These are phyloP conservation scores for Glaciozyma antarctica DNA, from an alignment of 768 basidiomycete species.

Conservation along the genomic window DNA sequence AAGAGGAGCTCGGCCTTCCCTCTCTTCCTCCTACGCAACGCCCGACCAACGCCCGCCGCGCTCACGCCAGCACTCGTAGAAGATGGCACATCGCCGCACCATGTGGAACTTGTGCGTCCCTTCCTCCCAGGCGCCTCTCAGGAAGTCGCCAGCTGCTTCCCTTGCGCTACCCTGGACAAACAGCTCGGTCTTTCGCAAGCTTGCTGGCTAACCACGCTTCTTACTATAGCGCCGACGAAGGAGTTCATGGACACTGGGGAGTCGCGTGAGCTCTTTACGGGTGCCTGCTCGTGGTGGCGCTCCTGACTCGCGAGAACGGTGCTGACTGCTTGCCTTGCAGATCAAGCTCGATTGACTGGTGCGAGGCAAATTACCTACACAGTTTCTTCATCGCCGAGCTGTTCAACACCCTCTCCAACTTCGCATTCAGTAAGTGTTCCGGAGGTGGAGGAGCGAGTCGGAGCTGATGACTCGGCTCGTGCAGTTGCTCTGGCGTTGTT, in stretches of 20 bases:
- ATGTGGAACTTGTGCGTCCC: background rate
- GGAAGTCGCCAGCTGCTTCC: background rate
- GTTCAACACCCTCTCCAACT: background rate
- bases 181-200: background rate
- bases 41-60: too few relatives aligned
- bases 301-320: background rate
- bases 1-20: too few relatives aligned
- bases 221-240: background rate
- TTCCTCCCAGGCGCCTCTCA: background rate
- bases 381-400: background rate
- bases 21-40: too few relatives aligned
- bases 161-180: background rate
- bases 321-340: background rate
- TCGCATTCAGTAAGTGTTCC: background rate
- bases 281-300: background rate
- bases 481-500: background rate
- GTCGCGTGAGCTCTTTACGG: background rate
- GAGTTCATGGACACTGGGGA: background rate
- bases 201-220: background rate
- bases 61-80: too few relatives aligned
- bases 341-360: background rate
- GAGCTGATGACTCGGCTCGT: background rate
- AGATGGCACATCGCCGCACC: background rate
- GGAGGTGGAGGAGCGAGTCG: background rate
- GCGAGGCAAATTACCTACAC: background rate